These are phyloP conservation scores for Ogataea nonfermentans DNA, from an alignment of 805 yeast genomes.

Conservation along the genomic window DNA sequence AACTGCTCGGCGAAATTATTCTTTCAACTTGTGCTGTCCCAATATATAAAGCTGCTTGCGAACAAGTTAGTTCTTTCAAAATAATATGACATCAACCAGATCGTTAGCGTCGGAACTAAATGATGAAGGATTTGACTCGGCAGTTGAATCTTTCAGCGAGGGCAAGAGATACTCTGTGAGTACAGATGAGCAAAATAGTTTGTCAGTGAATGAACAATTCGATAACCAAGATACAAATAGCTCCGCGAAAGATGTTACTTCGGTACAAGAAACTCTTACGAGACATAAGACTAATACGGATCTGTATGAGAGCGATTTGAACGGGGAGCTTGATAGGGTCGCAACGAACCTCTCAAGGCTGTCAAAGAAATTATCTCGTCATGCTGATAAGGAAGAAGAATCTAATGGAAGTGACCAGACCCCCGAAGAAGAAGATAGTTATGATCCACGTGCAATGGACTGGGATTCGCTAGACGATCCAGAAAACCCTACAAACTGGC, in stretches of 20 bases:
- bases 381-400: conserved; percentile 11
- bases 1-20: no score
- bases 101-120: conserved; percentile 5
- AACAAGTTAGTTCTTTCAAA: not conserved
- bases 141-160: conserved; percentile 12
- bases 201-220: not conserved
- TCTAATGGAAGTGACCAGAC: conserved; percentile 4
- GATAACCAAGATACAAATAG: not conserved
- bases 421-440: conserved; percentile 17
- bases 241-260: not conserved
- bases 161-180: not conserved
- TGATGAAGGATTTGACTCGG: conserved; percentile 13
- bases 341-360: conserved; percentile 22
- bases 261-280: conserved; percentile 14
- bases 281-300: conserved; percentile 15
- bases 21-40: no score
- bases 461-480: conserved; percentile 67
- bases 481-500: conserved; percentile 71
- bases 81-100: conserved; percentile 3
- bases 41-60: not conserved
- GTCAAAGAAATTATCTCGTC: conserved; percentile 16
- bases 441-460: conserved; percentile 41
- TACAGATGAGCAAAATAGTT: not conserved
- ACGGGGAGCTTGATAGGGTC: conserved; percentile 23
- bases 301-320: conserved; percentile 24